phyloP scores from a whole-genome alignment of 1,284 basidiomycete genomes.

The Tilletia setariae region DNA sequence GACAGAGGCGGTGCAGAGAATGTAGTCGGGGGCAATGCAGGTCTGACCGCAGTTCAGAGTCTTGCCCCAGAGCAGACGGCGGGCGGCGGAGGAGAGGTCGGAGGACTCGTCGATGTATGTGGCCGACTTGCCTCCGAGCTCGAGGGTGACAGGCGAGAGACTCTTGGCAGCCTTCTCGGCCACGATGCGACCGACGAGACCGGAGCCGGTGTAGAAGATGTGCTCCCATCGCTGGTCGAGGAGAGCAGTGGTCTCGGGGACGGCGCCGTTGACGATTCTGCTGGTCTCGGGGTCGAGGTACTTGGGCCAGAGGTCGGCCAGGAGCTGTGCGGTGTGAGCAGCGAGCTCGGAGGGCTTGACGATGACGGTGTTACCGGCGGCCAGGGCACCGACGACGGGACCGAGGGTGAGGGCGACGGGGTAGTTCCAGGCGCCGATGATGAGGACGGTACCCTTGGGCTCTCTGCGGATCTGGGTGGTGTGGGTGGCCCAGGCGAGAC shows the following conservation, averaged over 20 bases:
- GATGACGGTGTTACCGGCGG: constrained; percentile 57
- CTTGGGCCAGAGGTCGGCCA: constrained; percentile 71
- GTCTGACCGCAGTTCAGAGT: constrained; percentile 63
- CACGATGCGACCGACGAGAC: constrained; percentile 72
- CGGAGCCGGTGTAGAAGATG: constrained; percentile 64
- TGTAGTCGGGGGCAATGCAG: constrained; percentile 69
- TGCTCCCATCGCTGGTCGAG: constrained; percentile 79
- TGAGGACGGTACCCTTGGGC: constrained; percentile 57
- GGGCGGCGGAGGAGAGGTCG: constrained; percentile 56
- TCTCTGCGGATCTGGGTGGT: constrained; percentile 52
- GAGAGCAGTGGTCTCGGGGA: constrained; percentile 72
- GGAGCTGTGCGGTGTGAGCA: constrained; percentile 65
- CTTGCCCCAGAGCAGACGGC: constrained; percentile 76
- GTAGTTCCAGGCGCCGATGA: constrained; percentile 57
- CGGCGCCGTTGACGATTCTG: constrained; percentile 71
- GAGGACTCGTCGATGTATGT: constrained; percentile 70
- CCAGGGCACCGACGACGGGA: constrained; percentile 56
- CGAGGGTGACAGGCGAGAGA: constrained; percentile 77
- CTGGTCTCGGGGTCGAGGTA: constrained; percentile 75
- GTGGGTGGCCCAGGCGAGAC: constrained; percentile 48
- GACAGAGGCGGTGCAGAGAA: constrained; percentile 66
- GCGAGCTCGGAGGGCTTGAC: constrained; percentile 71
- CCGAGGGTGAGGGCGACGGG: constrained; percentile 48
- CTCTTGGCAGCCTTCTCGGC: constrained; percentile 78
- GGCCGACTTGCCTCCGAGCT: constrained; percentile 77